Conservation (phyloP, 148 eudicot species). For the Vaccinium corymbosum region DNA sequence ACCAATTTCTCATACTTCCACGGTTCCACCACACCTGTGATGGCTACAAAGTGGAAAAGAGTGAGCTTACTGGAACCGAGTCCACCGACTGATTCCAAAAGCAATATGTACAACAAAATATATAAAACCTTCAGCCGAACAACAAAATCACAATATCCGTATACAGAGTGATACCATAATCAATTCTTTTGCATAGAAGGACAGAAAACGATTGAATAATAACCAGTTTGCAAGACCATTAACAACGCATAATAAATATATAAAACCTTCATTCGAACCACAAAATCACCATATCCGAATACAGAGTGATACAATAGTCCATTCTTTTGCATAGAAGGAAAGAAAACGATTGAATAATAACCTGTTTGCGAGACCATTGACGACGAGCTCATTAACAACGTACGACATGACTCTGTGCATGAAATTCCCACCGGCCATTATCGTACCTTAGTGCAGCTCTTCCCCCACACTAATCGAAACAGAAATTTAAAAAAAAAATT, state of each 20-base stretch:
- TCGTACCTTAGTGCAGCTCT: not conserved
- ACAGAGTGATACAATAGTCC: not conserved
- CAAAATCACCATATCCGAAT: not conserved
- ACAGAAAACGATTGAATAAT: not conserved
- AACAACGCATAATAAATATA: slow-evolving; percentile 36
- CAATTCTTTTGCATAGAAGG: no score
- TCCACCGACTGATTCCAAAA: not conserved
- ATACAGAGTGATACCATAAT: not conserved
- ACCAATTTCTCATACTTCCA: not conserved
- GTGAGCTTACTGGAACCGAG: not conserved
- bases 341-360: not conserved
- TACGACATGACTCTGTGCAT: slow-evolving; percentile 59
- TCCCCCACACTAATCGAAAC: not conserved
- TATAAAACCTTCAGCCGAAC: not conserved
- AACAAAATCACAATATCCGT: not conserved
- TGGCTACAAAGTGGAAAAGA: not conserved
- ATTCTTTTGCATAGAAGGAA: not conserved
- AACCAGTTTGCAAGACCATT: slow-evolving; percentile 10
- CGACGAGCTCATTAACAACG: slow-evolving; percentile 66
- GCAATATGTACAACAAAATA: not conserved
- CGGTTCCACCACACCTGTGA: not conserved
- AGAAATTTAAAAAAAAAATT: not conserved
- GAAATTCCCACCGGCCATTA: slow-evolving; percentile 75
- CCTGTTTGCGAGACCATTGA: slow-evolving; percentile 19
- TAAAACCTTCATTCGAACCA: not conserved